Evolutionary conservation across 768 basidiomycete species (phyloP).

Genomic region (Russula foetens): DNA sequence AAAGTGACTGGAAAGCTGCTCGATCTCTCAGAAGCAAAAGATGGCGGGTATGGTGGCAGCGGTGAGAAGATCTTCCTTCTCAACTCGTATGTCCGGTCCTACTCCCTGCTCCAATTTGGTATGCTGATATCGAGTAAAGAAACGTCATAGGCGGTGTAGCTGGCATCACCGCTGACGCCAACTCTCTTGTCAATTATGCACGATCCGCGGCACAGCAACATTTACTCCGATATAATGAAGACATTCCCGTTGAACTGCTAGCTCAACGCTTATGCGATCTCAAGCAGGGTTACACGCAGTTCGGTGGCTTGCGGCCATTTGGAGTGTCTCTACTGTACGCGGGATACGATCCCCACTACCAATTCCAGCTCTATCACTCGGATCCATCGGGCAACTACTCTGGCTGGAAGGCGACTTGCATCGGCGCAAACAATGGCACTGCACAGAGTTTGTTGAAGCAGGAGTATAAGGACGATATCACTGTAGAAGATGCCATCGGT

Average conservation of each 20-base stretch:
- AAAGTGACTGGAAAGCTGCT: constrained; percentile 97
- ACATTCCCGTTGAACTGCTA: constrained; percentile 95
- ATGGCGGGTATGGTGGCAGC: constrained; percentile 88
- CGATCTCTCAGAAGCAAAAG: constrained; percentile 79
- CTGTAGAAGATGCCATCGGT: constrained; percentile 86
- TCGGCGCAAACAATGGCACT: constrained; percentile 97
- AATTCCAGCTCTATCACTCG: constrained; percentile 96
- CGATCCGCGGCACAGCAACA: constrained; percentile 86
- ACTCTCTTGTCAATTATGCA: constrained; percentile 93
- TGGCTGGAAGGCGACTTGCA: constrained; percentile 97
- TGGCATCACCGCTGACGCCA: constrained; percentile 94
- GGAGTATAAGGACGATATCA: constrained; percentile 95
- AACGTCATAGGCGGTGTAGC: constrained; percentile 95
- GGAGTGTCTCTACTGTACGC: constrained; percentile 96
- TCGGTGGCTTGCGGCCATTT: constrained; percentile 94
- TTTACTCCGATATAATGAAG: constrained; percentile 87
- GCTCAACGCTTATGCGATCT: constrained; percentile 91
- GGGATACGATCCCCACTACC: constrained; percentile 92
- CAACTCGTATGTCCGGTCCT: constrained; percentile 58
- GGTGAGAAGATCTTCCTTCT: constrained; percentile 97
- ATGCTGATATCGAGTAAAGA: constrained; percentile 34
- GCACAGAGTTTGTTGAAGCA: constrained; percentile 94
- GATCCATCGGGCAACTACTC: constrained; percentile 98
- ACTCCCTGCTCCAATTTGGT: not conserved
- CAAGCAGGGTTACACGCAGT: constrained; percentile 98